Evolutionary conservation across 257 asterid genomes (phyloP), one percentile per base, ranked within the genome.

Genomic region (Primulina eburnea): DNA sequence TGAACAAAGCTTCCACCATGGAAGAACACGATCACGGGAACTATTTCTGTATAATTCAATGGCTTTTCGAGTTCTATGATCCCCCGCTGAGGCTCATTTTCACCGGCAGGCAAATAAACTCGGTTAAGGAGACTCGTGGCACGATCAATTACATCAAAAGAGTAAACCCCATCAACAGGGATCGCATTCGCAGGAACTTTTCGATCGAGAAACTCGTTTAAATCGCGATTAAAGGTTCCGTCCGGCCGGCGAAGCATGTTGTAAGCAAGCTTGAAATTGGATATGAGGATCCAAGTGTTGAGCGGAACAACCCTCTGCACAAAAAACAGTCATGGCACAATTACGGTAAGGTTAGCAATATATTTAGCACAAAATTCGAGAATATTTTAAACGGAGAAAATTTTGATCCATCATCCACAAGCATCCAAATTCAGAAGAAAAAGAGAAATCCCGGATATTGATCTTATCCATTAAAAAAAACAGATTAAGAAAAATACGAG

Each of bases 201-300:
- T 21, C 73, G 73, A 20, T 69, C 73, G 24, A 69, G 73, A 47
- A n/a, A 69, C 73, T 69, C 73, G 56, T 32, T 64, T 29, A 68
- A 68, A 32, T 68, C 35, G 17, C 72, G 72, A 61, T 68, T 52
- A 7, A 68, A 68, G 18, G 72, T 55, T 6, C 72, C 72, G 37
- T 68, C 72, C 6, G 72, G 72, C 7, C 55, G 72, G n/a, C 72
- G 72, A 53, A 68, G 72, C 16, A 68, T 55, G n/a, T 68, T 68
- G 38, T 68, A 68, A 11, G 64, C 50, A 1, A 68, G 64, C 55
- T 68, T 68, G 64, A 68, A 68, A 68, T 68, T 55, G 64, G 72
- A 68, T 55, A 68, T 69, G 73, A 69, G 73, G 58, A 69, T 69
- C 73, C 73, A 69, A 33, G 73, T 69, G 29, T 69, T 57, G 9